Conservation (phyloP, 2,329 filamentous ascomycete species). For the Exophiala mesophila region DNA sequence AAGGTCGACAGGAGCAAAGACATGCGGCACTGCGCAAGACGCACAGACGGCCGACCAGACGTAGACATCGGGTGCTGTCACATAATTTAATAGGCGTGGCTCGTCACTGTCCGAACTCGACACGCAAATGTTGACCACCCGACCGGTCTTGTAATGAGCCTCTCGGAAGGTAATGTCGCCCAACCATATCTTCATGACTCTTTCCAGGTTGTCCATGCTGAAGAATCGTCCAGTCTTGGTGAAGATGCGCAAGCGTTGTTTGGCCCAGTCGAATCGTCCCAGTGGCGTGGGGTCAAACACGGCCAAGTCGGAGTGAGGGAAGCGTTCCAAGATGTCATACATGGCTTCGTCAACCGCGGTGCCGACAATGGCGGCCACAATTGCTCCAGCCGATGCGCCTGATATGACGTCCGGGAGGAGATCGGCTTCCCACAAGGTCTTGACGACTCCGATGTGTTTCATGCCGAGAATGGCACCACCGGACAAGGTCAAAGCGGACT, state of each 20-base stretch:
- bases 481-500: constrained; percentile 75
- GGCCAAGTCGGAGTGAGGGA: constrained; percentile 72
- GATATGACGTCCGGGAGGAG: constrained; percentile 82
- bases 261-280: constrained; percentile 14
- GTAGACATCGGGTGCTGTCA: constrained; percentile 88
- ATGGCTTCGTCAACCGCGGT: constrained; percentile 74
- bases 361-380: constrained; percentile 76
- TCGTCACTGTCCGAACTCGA: constrained; percentile 85
- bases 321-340: constrained; percentile 61
- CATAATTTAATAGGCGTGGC: constrained; percentile 81
- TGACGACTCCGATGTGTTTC: constrained; percentile 84
- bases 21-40: constrained; percentile 78
- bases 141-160: constrained; percentile 87
- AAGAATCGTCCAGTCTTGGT: constrained; percentile 61
- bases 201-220: constrained; percentile 73
- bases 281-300: constrained; percentile 68
- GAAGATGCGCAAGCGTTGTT: constrained; percentile 64
- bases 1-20: constrained; percentile 74
- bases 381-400: constrained; percentile 80
- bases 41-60: constrained; percentile 94
- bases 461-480: constrained; percentile 88
- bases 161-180: constrained; percentile 94
- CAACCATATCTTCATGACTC: constrained; percentile 74
- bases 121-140: constrained; percentile 90
- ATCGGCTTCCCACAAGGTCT: constrained; percentile 68